Base-by-base conservation (phyloP, 306 rosid genomes). In the Vigna angularis region DNA sequence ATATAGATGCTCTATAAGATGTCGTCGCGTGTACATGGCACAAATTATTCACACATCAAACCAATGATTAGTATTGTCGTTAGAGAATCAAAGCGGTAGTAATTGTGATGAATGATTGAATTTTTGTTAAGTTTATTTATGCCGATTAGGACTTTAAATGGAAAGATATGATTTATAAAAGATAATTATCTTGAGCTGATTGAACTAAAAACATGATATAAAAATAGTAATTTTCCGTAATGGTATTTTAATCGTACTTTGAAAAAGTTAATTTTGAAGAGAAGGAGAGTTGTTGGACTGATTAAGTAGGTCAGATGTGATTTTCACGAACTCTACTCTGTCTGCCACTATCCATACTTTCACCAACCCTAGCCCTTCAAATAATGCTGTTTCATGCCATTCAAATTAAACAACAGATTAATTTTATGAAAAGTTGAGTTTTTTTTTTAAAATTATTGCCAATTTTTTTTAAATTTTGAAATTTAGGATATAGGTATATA, bases 321-420 rank as follows among this genome's bases (percentile, higher is more conserved):
- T 82, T 90, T 83, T 87, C 91, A 77, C 51, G 79, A 81, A 81
- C 76, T 79, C 81, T 59, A 79, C 79, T 75, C 45, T 87, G 93
- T 89, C 89, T 83, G 87, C 93, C 93, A 89, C 87, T 62, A 76
- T 47, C 53, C 38, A 59, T 71, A 75, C 40, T 56, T 79, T 34
- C 72, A 52, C 20, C 13, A 53, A 64, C 69, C 66, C 78, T 80
- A 68, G 83, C 79, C 68, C 52, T 73, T 44, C 74, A 82, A 82
- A 73, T 82, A 58, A 61, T 75, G 40, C 59, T 71, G 83, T 48
- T 73, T 53, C 75, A 49, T 44, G 55, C 66, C 65, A 66, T 49
- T 34, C 1, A 34, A 34, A 34, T 34, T 34, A 34, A 1, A 34
- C 38, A 1, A 34, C 7, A 5, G 38, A 34, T 34, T 5, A 34